Evolutionary conservation across 164 flowering plant genomes (phyloP).

Genomic region (Vitis riparia): DNA sequence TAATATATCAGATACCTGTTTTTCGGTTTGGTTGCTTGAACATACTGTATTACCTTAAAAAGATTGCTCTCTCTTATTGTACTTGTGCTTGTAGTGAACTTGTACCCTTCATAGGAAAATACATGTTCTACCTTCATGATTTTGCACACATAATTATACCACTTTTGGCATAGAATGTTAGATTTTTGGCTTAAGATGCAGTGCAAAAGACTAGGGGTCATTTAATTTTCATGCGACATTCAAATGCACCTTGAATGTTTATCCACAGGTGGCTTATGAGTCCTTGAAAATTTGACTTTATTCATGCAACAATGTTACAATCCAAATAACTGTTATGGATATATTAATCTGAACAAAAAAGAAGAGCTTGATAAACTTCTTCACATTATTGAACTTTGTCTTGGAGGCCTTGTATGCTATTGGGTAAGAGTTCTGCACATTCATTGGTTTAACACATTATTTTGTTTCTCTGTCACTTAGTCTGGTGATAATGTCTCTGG

Average conservation of each 20-base stretch:
- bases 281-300: background rate
- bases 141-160: background rate
- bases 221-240: background rate
- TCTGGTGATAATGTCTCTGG: constrained; percentile 84
- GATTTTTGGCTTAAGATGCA: background rate
- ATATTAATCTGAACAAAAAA: background rate
- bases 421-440: background rate
- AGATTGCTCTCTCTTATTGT: background rate
- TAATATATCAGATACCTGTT: constrained; percentile 26
- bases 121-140: background rate
- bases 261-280: background rate
- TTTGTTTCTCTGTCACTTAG: constrained; percentile 29
- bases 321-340: too few species aligned
- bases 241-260: background rate
- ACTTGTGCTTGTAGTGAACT: background rate
- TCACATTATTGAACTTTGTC: background rate
- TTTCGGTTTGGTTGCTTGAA: constrained; percentile 4
- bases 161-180: background rate
- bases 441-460: background rate
- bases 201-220: background rate
- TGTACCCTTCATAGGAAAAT: background rate
- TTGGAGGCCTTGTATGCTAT: background rate
- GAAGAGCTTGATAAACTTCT: background rate
- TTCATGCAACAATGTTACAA: background rate
- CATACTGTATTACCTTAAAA: too few species aligned